Base-by-base conservation (phyloP, 148 eudicot species). In the Rhododendron williamsianum region DNA sequence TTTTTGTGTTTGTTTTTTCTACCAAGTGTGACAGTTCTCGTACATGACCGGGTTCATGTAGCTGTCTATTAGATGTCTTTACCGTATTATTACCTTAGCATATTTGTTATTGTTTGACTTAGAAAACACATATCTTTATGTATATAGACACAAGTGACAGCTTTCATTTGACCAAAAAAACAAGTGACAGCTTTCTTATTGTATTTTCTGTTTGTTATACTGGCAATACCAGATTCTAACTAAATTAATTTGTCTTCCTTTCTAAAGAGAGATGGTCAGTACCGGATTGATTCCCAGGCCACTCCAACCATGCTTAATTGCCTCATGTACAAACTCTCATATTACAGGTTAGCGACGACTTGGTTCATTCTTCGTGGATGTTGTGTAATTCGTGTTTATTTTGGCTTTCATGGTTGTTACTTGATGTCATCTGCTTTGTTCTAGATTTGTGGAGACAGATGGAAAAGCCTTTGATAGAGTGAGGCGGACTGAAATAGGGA, bases 251-350 rank as follows among this genome's bases (percentile, higher is more conserved):
- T 89, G 48, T 73, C 74, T 33, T 87, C 82, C 51, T 54, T 67
- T 87, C 54, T 67, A 43, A 89, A 96, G 99, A 92, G 97, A 90
- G 99, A 96, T 88, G 99, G 99, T 27, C 96, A 96, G 88, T 96
- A 96, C 89, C 91, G 98, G 82, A 95, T 96, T 86, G 98, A 96
- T 91, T 90, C 95, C 78, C 89, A 94, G 83, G 99, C 99, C 54
- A 95, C 99, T 80, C 96, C 96, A 63, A 96, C 98, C 85, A 96
- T 95, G 99, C 91, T 96, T 13, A 96, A 96, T 82, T 87, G 87
- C 86, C 95, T 96, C 76, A 96, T 96, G 99, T 96, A 96, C 95
- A 96, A 93, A 90, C 98, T 96, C 56, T 95, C 93, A 0, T 96
- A 96, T 88, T 96, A 90, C 96, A 96, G 99, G 99, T 96, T 73